phyloP scores from a whole-genome alignment of 176 grass and related monocot species.

The Chrysopogon serrulatus region DNA sequence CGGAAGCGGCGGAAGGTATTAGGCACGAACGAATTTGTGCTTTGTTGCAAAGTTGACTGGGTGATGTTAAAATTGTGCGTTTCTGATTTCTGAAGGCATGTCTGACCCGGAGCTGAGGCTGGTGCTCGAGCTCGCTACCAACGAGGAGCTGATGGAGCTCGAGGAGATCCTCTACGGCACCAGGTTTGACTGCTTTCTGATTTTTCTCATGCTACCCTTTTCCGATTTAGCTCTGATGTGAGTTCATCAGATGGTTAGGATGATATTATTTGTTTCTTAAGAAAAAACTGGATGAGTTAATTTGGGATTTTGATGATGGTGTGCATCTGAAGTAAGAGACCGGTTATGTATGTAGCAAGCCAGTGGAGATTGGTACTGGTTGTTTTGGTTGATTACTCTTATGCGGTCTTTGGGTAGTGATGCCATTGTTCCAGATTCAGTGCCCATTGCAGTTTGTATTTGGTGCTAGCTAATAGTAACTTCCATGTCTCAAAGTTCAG shows the following conservation, averaged over 20 bases:
- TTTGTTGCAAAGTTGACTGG: not conserved
- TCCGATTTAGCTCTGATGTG: not conserved
- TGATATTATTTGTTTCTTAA: not conserved
- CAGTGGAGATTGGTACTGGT: not conserved
- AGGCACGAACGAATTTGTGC: not conserved
- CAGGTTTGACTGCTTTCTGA: conserved; percentile 43
- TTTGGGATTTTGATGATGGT: not conserved
- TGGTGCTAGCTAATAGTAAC: not conserved
- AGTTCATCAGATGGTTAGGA: not conserved
- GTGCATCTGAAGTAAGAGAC: not conserved
- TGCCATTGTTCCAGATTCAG: not conserved
- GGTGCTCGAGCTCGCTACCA: conserved; percentile 83
- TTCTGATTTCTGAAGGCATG: conserved; percentile 37
- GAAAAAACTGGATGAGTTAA: not conserved
- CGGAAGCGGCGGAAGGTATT: conserved; percentile 22
- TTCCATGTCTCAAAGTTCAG: not conserved
- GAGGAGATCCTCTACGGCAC: conserved; percentile 84
- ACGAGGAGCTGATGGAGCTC: conserved; percentile 75
- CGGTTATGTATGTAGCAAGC: not conserved
- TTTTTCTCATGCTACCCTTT: conserved; percentile 4
- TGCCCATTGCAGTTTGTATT: not conserved
- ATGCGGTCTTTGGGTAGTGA: not conserved
- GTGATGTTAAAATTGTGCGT: not conserved
- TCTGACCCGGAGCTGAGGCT: conserved; percentile 83
- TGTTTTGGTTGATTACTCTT: not conserved